A percentile compares a stretch with the other conserved stretches of the same genome.
phyloP scores from a whole-genome alignment of 2,329 filamentous ascomycete species.

The Colletotrichum godetiae region DNA sequence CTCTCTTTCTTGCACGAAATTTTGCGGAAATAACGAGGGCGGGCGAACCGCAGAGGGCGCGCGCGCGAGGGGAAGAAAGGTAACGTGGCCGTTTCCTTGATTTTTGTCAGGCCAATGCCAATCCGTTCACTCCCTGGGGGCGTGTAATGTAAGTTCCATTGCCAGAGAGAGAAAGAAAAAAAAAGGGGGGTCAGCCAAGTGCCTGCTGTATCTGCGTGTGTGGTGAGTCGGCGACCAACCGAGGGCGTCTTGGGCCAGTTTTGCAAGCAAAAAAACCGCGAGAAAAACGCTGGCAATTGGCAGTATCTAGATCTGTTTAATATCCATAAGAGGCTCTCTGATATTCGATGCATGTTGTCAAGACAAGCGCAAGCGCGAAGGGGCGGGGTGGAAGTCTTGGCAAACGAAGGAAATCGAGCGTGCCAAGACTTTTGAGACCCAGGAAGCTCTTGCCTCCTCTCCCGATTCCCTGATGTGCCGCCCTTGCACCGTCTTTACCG shows the following conservation, averaged over 20 bases:
- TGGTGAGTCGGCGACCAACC: not conserved
- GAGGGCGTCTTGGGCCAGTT: conserved; percentile 8
- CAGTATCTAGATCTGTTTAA: conserved; percentile 6
- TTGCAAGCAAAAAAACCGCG: conserved; percentile 24
- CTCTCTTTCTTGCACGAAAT: conserved; percentile 6
- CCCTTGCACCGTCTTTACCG: not conserved
- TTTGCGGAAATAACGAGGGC: conserved; percentile 30
- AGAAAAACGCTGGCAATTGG: conserved; percentile 27
- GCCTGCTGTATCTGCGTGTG: not conserved
- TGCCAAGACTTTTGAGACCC: conserved; percentile 34
- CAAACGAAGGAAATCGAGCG: conserved; percentile 32
- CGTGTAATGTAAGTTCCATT: not conserved
- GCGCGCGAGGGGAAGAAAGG: not conserved
- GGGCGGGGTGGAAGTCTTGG: conserved; percentile 36
- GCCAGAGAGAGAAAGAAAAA: too few species aligned
- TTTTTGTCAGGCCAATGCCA: conserved; percentile 13
- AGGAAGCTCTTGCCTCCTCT: conserved; percentile 30
- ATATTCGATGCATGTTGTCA: conserved; percentile 35
- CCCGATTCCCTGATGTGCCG: conserved; percentile 4
- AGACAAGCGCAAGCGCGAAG: conserved; percentile 36
- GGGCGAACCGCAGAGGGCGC: not conserved
- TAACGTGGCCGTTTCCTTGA: conserved; percentile 31
- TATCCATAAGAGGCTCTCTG: conserved; percentile 28
- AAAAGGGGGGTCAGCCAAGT: too few species aligned
- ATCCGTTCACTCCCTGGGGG: conserved; percentile 21